Base-by-base conservation (phyloP, 2,329 filamentous ascomycete genomes). In the Phialemonium atrogriseum region DNA sequence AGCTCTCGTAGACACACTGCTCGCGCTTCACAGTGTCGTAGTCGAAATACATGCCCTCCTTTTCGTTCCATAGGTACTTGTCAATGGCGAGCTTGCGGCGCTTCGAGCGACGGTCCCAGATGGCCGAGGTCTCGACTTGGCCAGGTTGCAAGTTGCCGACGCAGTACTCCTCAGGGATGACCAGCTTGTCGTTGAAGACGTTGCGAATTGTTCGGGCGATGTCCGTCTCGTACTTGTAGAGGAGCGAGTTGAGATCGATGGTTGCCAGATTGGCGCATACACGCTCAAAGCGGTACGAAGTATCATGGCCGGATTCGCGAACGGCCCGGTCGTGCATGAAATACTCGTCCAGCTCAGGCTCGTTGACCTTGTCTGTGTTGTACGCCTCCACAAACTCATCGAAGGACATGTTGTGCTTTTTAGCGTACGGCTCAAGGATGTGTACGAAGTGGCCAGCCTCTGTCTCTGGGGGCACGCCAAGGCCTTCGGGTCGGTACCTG, bases 181-280 rank as follows among this genome's bases (percentile, higher is more conserved):
- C 63, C 5, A 98, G 71, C 45, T 73, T 80, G 57, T 96, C 89
- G 34, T 75, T 73, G 56, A 96, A 96, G 45, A 86, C 70, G 29
- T 71, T 82, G 34, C 85, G 83, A 47, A 98, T 94, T 7, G 78
- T 82, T 39, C 83, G 77, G 3, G 84, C 80, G 52, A 98, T 95
- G 49, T 98, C 91, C 18, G 80, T 80, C 60, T 98, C 91, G 52
- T 96, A 96, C 60, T 96, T 96, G 73, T 91, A 98, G 17, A 98
- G 66, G 18, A 94, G 68, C 17, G 87, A 91, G 62, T 98, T 96
- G 34, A 96, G 70, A 51, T 98, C 91, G 37, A 96, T 85, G 0
- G 88, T 95, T 9, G 88, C 91, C 16, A 96, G 67, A 51, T 95
- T 77, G 9, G 85, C 91, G 47, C 84, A 88, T 15, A 93, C 72